Percentiles rank a stretch among this genome's conserved stretches.
phyloP scores from a whole-genome alignment of 805 yeast genomes.

The Allodekkera sacchari region DNA sequence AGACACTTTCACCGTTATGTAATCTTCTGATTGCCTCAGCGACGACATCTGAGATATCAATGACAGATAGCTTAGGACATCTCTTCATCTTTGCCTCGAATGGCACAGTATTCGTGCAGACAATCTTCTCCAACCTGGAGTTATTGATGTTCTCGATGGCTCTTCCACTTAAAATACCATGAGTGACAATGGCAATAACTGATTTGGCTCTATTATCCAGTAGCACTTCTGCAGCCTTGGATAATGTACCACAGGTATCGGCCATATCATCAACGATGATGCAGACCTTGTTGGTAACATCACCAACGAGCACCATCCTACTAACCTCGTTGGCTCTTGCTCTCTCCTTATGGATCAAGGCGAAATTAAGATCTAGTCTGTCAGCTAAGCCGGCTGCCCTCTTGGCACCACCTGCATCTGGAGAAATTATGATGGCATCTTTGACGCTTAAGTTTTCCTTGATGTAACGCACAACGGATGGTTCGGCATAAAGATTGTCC shows the following conservation, averaged over 20 bases:
- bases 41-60: constrained; percentile 78
- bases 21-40: constrained; percentile 93
- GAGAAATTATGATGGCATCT: constrained; percentile 77
- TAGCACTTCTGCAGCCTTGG: constrained; percentile 86
- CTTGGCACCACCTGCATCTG: constrained; percentile 99
- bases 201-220: constrained; percentile 72
- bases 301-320: constrained; percentile 94
- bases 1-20: constrained; percentile 93
- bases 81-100: constrained; percentile 49
- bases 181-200: constrained; percentile 92
- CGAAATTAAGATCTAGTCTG: constrained; percentile 83
- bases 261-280: constrained; percentile 95
- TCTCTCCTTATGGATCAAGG: constrained; percentile 93
- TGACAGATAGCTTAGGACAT: constrained; percentile 66
- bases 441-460: constrained; percentile 49
- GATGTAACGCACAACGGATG: constrained; percentile 77
- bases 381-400: constrained; percentile 94
- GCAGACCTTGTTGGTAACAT: constrained; percentile 76
- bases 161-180: constrained; percentile 83
- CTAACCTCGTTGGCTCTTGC: constrained; percentile 92
- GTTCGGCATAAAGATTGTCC: constrained; percentile 93
- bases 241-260: constrained; percentile 95
- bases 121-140: constrained; percentile 61
- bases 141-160: constrained; percentile 68
- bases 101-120: constrained; percentile 93